Evolutionary conservation across 805 yeast genomes (phyloP).

Genomic region (Starmerella gropengiesseri): DNA sequence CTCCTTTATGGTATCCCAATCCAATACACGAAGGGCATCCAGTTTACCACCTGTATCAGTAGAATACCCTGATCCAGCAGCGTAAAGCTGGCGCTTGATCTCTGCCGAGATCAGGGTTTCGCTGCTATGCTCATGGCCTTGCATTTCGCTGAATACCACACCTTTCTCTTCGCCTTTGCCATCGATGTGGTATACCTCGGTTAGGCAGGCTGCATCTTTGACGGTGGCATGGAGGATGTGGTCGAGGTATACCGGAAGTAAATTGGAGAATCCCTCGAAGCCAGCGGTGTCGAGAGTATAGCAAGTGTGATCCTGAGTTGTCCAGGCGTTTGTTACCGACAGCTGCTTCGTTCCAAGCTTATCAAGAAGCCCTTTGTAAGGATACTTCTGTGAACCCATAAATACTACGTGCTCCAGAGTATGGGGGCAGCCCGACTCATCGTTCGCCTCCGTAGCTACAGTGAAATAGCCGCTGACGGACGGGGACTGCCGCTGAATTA

Average conservation of each 20-base stretch:
- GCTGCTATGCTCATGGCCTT: conserved; percentile 72
- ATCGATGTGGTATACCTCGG: conserved; percentile 92
- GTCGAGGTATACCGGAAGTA: conserved; percentile 83
- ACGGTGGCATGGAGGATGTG: conserved; percentile 76
- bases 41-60: conserved; percentile 92
- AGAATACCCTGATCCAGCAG: conserved; percentile 64
- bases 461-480: conserved; percentile 86
- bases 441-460: conserved; percentile 81
- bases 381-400: conserved; percentile 84
- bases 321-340: conserved; percentile 93
- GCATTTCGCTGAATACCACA: conserved; percentile 96
- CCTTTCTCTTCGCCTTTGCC: conserved; percentile 88
- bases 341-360: conserved; percentile 72
- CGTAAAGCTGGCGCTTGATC: conserved; percentile 28
- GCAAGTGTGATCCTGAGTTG: conserved; percentile 89
- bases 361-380: conserved; percentile 85
- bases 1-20: conserved; percentile 59
- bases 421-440: conserved; percentile 90
- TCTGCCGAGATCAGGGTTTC: conserved; percentile 43
- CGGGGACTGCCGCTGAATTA: conserved; percentile 72
- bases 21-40: conserved; percentile 58
- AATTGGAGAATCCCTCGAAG: conserved; percentile 80
- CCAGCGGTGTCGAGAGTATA: conserved; percentile 89
- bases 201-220: conserved; percentile 79
- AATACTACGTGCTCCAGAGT: conserved; percentile 89